A percentile compares a stretch with the other conserved stretches of the same genome.
Evolutionary conservation across 2,329 filamentous ascomycete species (phyloP).

Genomic region (Fusarium nisikadoi): DNA sequence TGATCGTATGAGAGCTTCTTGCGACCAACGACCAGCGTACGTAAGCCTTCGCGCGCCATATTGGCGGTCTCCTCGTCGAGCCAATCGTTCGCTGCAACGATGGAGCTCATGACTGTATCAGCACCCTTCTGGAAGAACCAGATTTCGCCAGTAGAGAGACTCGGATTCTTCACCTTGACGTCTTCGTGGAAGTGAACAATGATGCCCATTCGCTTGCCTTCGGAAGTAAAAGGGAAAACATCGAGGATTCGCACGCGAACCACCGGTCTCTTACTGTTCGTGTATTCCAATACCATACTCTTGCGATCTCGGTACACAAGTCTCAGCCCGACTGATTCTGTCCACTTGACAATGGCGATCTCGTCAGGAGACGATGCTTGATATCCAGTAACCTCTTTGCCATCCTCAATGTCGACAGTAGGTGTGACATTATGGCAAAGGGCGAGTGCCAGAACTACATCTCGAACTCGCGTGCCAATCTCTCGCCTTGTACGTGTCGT

Average conservation of each 20-base stretch:
- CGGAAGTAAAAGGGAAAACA: constrained; percentile 96
- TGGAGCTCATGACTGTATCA: constrained; percentile 97
- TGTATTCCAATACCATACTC: constrained; percentile 83
- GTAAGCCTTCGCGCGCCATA: constrained; percentile 95
- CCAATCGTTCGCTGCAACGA: constrained; percentile 97
- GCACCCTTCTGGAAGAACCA: constrained; percentile 99
- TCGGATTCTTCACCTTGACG: constrained; percentile 58
- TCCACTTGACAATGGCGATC: constrained; percentile 97
- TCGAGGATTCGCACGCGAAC: constrained; percentile 91
- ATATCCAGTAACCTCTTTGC: constrained; percentile 81
- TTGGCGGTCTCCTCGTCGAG: constrained; percentile 99
- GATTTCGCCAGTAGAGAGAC: constrained; percentile 76
- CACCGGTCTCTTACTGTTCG: constrained; percentile 76
- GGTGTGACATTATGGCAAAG: constrained; percentile 98
- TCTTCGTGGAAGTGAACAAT: constrained; percentile 84
- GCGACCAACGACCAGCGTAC: constrained; percentile 94
- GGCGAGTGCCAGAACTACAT: constrained; percentile 90
- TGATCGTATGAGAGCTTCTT: constrained; percentile 82
- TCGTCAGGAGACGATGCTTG: constrained; percentile 98
- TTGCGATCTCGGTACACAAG: constrained; percentile 87
- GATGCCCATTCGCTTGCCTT: constrained; percentile 98
- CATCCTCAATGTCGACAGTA: constrained; percentile 79
- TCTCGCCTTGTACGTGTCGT: constrained; percentile 89
- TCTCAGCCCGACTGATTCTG: constrained; percentile 88
- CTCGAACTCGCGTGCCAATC: constrained; percentile 91